phyloP scores from a whole-genome alignment of 1,139 yeast species.

The Insectozyma bohioensis region DNA sequence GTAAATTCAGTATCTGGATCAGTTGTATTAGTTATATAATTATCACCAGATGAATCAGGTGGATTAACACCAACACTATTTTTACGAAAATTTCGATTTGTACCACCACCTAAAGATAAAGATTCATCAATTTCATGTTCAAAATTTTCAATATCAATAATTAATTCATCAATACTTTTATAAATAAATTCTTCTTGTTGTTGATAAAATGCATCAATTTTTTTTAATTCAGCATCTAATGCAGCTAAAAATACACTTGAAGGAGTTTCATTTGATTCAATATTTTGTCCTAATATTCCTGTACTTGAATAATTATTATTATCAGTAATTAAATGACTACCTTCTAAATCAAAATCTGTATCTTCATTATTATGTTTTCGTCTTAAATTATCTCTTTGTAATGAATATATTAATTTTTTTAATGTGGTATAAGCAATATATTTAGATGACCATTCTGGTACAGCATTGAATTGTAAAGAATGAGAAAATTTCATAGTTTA shows the following conservation, averaged over 20 bases:
- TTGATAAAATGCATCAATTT: constrained; percentile 60
- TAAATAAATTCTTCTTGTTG: constrained; percentile 51
- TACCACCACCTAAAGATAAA: constrained; percentile 7
- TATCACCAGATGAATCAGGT: constrained; percentile 21
- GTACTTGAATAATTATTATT: constrained; percentile 25
- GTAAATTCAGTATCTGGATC: constrained; percentile 36
- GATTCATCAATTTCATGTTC: constrained; percentile 31
- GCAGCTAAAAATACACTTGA: constrained; percentile 49
- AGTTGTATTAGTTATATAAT: constrained; percentile 20
- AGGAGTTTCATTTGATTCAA: constrained; percentile 22
- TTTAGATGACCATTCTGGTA: constrained; percentile 75
- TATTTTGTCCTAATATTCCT: constrained; percentile 17
- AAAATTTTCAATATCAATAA: constrained; percentile 49
- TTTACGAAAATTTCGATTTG: constrained; percentile 4
- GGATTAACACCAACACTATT: constrained; percentile 12
- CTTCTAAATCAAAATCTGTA: constrained; percentile 29
- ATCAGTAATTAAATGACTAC: constrained; percentile 25
- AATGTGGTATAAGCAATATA: constrained; percentile 65
- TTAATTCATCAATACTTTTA: constrained; percentile 49
- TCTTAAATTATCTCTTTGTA: constrained; percentile 56
- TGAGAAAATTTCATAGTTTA: constrained; percentile 65
- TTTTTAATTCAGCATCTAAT: constrained; percentile 53
- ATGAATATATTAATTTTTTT: constrained; percentile 62
- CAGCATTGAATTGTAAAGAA: constrained; percentile 70
- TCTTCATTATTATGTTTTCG: constrained; percentile 17